Evolutionary conservation across 805 yeast genomes (phyloP), one percentile per base, ranked within the genome.

Genomic region (Lachancea fermentati): DNA sequence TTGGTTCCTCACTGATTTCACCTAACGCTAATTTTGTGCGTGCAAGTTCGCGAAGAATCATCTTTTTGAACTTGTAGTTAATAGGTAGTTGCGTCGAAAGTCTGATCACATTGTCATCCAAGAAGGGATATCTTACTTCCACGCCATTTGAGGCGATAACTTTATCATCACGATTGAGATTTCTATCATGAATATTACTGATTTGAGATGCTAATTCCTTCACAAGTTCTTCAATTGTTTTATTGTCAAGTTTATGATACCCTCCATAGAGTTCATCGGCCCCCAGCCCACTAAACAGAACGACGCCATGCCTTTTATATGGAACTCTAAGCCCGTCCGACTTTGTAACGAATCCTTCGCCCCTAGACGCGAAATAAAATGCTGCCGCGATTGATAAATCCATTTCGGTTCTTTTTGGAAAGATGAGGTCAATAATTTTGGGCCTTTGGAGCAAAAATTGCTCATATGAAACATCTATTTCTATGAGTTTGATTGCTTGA

Each of bases 261-360:
- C 99, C 99, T 0, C 96, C 99, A 67, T 85, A 89, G 14, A 93
- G 64, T 61, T 93, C 99, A 64, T 93, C 99, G 0, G 98, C 98
- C 1, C 99, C 99, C 9, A 93, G 68, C 0, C 99, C 99, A 39
- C 96, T 85, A 26, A 93, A 67, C 6, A 93, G 60, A 0, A 93
- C 95, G 48, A 78, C 75, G 6, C 87, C 74, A 6, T 62, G 57
- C 14, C 88, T 74, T 2, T 55, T 47, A 50, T 79, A 82, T 13
- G 50, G 39, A 3, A n/a, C 31, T 2, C 41, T 37, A 13, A 53
- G 43, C 1, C 45, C 52, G 15, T 50, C 19, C 1, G 36, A 45
- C n/a, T 37, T 22, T 2, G 52, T 58, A 13, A 47, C 41, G 11
- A 42, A 50, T 0, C 82, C 78, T 6, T 46, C 36, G 6, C 84